Evolutionary conservation across 2,329 filamentous ascomycete species (phyloP).

Genomic region (Verticillium tricorpus): DNA sequence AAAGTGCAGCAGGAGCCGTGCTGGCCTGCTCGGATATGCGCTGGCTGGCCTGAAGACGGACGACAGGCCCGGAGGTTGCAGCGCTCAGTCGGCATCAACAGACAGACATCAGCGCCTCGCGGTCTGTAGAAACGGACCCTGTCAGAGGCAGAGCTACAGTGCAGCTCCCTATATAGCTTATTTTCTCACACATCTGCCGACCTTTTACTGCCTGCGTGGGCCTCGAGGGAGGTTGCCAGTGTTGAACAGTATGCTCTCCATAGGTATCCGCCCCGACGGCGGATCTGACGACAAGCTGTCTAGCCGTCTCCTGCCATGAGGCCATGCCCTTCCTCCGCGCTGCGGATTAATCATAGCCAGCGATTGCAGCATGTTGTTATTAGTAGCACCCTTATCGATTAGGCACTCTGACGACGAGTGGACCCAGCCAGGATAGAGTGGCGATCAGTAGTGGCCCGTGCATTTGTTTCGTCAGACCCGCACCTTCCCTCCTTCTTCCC

Average conservation of each 20-base stretch:
- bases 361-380: too few species aligned
- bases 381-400: neutral
- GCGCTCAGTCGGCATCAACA: neutral
- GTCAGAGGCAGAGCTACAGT: neutral
- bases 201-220: neutral
- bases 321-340: too few species aligned
- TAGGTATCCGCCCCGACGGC: too few species aligned
- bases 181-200: neutral
- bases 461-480: neutral
- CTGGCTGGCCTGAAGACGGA: neutral
- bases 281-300: too few species aligned
- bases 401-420: neutral
- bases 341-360: too few species aligned
- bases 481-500: neutral
- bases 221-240: too few species aligned
- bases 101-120: neutral
- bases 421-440: neutral
- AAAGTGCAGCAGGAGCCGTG: neutral
- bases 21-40: neutral
- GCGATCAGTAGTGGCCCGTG: neutral
- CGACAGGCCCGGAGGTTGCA: neutral
- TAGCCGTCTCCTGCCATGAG: too few species aligned
- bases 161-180: neutral
- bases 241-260: too few species aligned
- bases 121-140: neutral